Base-by-base conservation (phyloP, 768 basidiomycete species). In the Kwoniella pini region DNA sequence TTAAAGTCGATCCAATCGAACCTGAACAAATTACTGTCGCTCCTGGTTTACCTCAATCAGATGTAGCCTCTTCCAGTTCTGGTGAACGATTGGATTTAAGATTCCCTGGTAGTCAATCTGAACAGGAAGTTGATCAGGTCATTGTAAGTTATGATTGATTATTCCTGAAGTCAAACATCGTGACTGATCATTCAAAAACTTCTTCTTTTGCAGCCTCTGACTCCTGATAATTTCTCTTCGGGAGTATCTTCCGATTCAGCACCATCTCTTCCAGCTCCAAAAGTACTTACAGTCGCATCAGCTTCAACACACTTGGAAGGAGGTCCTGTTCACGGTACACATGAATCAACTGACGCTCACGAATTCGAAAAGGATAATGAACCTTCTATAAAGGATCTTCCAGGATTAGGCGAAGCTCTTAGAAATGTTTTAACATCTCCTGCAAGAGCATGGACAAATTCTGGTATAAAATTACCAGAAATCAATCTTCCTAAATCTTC, bases 151-250 rank as follows among this genome's bases (percentile, higher is more conserved):
- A n/a, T n/a, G n/a, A n/a, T n/a, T n/a, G n/a, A n/a, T n/a, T n/a
- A n/a, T n/a, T n/a, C n/a, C n/a, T n/a, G n/a, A n/a, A n/a, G n/a
- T n/a, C n/a, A n/a, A n/a, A n/a, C n/a, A n/a, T n/a, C n/a, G n/a
- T n/a, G n/a, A n/a, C n/a, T n/a, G n/a, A n/a, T n/a, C n/a, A n/a
- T n/a, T n/a, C n/a, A n/a, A 38, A 42, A 13, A 17, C 27, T 36
- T 12, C 17, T 46, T 10, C 22, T 15, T 19, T 11, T 44, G 67
- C 43, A 88, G 86, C 87, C 87, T 10, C 83, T 82, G 71, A 71
- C 82, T 1, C 83, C 82, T 31, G 86, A 87, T 79, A 82, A 85
- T 66, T 86, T 84, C 82, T 79, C 82, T n/a, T 77, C 75, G 17
- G 57, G 57, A 19, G 45, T 62, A 22, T 15, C 65, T 2, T n/a